Evolutionary conservation across 345 rosid genomes (phyloP).

Genomic region (Eucalyptus grandis): DNA sequence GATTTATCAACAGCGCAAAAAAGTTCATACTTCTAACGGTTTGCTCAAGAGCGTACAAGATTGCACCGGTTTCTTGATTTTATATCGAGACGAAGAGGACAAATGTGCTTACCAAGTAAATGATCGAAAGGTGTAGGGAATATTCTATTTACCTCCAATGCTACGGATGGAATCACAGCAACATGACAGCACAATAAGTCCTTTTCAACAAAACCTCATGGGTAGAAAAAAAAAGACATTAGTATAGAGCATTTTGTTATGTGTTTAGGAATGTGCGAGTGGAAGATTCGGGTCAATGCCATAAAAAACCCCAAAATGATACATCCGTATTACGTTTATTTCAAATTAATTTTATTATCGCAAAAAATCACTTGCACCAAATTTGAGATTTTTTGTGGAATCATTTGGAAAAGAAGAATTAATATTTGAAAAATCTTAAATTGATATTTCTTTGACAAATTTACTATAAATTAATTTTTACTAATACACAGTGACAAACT

Average conservation of each 20-base stretch:
- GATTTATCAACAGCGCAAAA: fast-evolving
- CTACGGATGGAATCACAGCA: neutral
- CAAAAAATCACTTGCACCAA: neutral
- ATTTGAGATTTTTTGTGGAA: no score
- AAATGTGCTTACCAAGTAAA: neutral
- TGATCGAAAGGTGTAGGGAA: neutral
- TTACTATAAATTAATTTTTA: no score
- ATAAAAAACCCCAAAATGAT: fast-evolving
- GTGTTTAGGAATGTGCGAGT: neutral
- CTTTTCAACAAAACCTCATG: neutral
- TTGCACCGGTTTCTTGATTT: neutral
- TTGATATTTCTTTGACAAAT: fast-evolving
- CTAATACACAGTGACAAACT: fast-evolving
- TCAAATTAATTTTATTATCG: neutral
- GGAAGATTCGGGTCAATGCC: fast-evolving
- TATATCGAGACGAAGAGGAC: neutral
- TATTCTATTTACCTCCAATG: neutral
- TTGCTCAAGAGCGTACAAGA: fast-evolving
- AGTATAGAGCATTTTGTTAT: neutral
- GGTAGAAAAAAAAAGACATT: neutral
- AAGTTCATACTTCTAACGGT: neutral
- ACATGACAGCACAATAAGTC: neutral
- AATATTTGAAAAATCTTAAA: fast-evolving
- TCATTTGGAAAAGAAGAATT: no score
- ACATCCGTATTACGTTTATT: fast-evolving